Evolutionary conservation across 805 yeast genomes (phyloP).

Genomic region (Kazachstania africana): DNA sequence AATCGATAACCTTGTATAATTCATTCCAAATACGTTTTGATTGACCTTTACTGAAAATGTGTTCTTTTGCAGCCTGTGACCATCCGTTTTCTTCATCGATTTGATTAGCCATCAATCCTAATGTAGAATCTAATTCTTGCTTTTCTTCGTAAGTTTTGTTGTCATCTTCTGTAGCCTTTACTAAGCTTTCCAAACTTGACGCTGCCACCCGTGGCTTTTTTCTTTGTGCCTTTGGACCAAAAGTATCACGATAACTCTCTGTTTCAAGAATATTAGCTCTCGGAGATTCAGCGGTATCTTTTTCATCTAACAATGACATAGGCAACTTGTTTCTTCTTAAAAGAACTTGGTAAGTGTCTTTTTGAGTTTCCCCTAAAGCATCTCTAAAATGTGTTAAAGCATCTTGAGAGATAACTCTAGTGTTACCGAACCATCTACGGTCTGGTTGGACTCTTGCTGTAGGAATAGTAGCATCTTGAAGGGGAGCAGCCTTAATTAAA

Average conservation of each 20-base stretch:
- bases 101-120: constrained; percentile 70
- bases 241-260: constrained; percentile 68
- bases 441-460: constrained; percentile 92
- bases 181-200: constrained; percentile 71
- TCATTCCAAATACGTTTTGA: constrained; percentile 98
- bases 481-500: constrained; percentile 70
- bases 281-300: constrained; percentile 66
- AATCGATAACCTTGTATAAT: constrained; percentile 89
- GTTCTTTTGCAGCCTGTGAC: constrained; percentile 86
- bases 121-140: constrained; percentile 57
- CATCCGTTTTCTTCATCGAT: constrained; percentile 58
- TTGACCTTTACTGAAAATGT: constrained; percentile 93
- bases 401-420: constrained; percentile 95
- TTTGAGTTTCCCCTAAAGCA: constrained; percentile 77
- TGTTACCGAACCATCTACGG: constrained; percentile 94
- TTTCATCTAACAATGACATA: constrained; percentile 87
- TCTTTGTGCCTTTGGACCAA: constrained; percentile 92
- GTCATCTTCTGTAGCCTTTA: constrained; percentile 43
- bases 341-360: constrained; percentile 77
- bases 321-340: constrained; percentile 86
- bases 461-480: constrained; percentile 81
- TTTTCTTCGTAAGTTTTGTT: constrained; percentile 58
- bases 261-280: constrained; percentile 75
- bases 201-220: constrained; percentile 78
- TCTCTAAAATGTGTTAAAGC: constrained; percentile 89